Base-by-base conservation (phyloP, 192 early-diverging fungal species). In the Helicostylum pulchrum region DNA sequence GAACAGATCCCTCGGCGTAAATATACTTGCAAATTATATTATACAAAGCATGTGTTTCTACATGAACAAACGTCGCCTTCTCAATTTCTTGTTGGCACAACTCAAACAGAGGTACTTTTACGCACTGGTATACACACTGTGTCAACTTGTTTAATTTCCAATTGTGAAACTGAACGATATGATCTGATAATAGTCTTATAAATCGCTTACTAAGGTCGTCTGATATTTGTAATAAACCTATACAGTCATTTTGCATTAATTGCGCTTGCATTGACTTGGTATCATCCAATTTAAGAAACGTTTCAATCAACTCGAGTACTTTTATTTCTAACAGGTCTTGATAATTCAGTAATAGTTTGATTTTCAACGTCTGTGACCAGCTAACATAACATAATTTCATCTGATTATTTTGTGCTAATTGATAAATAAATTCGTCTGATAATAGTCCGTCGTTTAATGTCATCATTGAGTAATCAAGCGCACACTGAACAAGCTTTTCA, bases 241-340 rank as follows among this genome's bases (percentile, higher is more conserved):
- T 58, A 17, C 6, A 42, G 17, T 58, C 36, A 7, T 10, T 12
- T 42, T n/a, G 3, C 11, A 12, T 43, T n/a, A 20, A 5, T 12
- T 43, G 20, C 5, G 8, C 12, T 7, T 58, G 3, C 17, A 20
- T 43, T 8, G n/a, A 12, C 36, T 34, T 39, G 19, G 31, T 17
- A 10, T 54, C 14, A 23, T n/a, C 9, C 19, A 19, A 10, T 36
- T 34, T 26, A 31, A 31, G 17, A 56, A 19, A 56, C 3, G 19
- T 15, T 19, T 56, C 54, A n/a, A 58, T 43, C 2, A 58, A 39
- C 7, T 39, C 19, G 11, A 58, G 36, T 43, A 58, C 17, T 43
- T 58, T 34, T 19, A 58, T 58, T 12, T 58, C 56, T 42, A 58
- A 14, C 3, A 58, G 19, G 19, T 44, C 56, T 42, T 19, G 7